Evolutionary conservation across 805 yeast species (phyloP), one percentile per base, ranked within the genome.

Genomic region (Starmerella ratchasimensis): DNA sequence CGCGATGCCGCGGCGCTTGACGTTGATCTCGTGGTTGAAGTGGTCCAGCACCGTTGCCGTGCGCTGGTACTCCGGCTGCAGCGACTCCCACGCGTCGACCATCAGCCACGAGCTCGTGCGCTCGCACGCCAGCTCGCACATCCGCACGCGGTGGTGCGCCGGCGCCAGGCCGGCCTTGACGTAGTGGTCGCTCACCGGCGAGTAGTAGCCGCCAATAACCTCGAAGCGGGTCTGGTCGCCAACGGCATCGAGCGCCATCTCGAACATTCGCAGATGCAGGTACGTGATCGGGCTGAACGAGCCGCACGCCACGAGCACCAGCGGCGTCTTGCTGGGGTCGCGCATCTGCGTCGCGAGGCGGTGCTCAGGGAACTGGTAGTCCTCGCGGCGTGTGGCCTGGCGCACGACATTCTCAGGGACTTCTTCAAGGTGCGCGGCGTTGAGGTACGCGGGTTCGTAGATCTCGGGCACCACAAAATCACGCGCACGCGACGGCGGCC

Each of bases 81-180:
- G 65, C 3, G 93, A 78, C 62, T 90, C 98, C 98, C 98, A 90
- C 1, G 97, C 96, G 58, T 90, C 98, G 21, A 90, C 98, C 98
- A 90, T 90, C 28, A 90, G 67, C 98, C 98, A 90, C 20, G 88
- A 76, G 3, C 90, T 76, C 0, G 98, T 90, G 52, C 98, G 69
- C 56, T 90, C 98, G 59, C 98, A 86, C 0, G 96, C 97, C 54
- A 90, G 67, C 57, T 90, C 98, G 60, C 98, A 84, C 98, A 90
- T 90, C 37, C 97, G 68, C 9, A 90, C 98, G 41, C 98, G 71
- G 58, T 90, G 95, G 44, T 67, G 68, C 0, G 96, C 68, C 0
- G 81, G 74, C 1, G 98, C 97, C 37, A 90, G 64, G 0, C 98
- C 98, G 30, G 82, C 83, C 59, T 90, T 90, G 54, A 76, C 75